Percentiles rank a stretch among this genome's conserved stretches.
These are phyloP conservation scores for Colletotrichum navitas DNA, from an alignment of 2,329 filamentous ascomycete genomes.

Conservation along the genomic window DNA sequence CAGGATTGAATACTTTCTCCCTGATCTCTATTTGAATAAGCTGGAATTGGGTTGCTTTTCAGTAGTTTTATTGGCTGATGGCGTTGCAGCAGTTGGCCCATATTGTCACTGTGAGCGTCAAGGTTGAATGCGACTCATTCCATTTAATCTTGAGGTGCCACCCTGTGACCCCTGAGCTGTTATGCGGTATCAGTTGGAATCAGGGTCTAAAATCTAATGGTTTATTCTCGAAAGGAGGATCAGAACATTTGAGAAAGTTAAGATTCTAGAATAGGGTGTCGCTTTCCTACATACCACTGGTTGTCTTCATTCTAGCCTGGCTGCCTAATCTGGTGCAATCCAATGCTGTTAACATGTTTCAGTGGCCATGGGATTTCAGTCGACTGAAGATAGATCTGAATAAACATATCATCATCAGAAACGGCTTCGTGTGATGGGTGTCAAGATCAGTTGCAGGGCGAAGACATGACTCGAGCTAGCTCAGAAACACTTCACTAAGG, in stretches of 20 bases:
- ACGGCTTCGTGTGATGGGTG: background rate
- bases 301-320: background rate
- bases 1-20: no score
- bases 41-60: background rate
- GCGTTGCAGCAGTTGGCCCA: background rate
- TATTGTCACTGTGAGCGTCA: background rate
- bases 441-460: background rate
- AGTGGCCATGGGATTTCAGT: background rate
- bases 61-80: constrained; percentile 11
- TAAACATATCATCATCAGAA: background rate
- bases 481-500: background rate
- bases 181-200: background rate
- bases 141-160: constrained; percentile 6
- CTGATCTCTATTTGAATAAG: background rate
- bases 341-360: background rate
- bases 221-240: background rate
- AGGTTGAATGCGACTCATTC: background rate
- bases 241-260: background rate
- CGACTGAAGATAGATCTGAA: background rate
- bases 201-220: background rate
- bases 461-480: background rate
- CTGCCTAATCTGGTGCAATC: background rate
- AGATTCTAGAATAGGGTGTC: background rate
- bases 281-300: no score
- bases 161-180: background rate